These are phyloP conservation scores for Russula brevipes DNA, from an alignment of 768 basidiomycete genomes.

Conservation along the genomic window DNA sequence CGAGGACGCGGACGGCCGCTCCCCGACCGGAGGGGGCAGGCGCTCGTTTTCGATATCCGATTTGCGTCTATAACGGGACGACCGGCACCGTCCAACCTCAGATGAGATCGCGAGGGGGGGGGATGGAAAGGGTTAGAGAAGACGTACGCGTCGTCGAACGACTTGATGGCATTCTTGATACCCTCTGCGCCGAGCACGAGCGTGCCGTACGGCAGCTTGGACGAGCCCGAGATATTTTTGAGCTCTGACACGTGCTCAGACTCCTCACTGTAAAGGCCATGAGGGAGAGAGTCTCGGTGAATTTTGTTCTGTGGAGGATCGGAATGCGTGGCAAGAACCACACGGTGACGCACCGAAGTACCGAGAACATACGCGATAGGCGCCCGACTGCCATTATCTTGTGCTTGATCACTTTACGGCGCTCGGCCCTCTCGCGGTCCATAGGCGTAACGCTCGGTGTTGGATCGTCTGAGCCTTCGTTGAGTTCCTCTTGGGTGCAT, in stretches of 20 bases:
- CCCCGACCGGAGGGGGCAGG: conserved; percentile 68
- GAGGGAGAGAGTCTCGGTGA: not conserved
- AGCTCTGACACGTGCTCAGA: conserved; percentile 96
- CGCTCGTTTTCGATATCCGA: conserved; percentile 99
- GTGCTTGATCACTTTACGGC: conserved; percentile 91
- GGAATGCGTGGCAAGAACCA: not conserved
- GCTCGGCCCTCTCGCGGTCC: conserved; percentile 56
- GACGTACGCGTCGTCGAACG: conserved; percentile 93
- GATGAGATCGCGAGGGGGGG: not conserved
- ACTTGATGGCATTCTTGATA: conserved; percentile 89
- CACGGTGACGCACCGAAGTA: conserved; percentile 67
- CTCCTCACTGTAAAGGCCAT: conserved; percentile 64
- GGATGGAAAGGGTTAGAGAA: not conserved
- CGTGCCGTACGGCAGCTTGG: conserved; percentile 74
- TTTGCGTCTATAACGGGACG: conserved; percentile 59
- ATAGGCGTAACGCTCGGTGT: not conserved
- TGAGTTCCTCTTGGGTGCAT: conserved; percentile 95
- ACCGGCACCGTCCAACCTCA: conserved; percentile 1
- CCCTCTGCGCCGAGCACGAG: conserved; percentile 88
- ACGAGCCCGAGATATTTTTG: conserved; percentile 80
- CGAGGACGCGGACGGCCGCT: not conserved
- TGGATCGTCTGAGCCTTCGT: conserved; percentile 51
- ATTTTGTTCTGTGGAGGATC: not conserved
- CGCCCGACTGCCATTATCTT: conserved; percentile 97
- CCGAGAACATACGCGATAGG: conserved; percentile 92